These are phyloP conservation scores for Geranium rotundifolium DNA, from an alignment of 345 rosid species.

Conservation along the genomic window DNA sequence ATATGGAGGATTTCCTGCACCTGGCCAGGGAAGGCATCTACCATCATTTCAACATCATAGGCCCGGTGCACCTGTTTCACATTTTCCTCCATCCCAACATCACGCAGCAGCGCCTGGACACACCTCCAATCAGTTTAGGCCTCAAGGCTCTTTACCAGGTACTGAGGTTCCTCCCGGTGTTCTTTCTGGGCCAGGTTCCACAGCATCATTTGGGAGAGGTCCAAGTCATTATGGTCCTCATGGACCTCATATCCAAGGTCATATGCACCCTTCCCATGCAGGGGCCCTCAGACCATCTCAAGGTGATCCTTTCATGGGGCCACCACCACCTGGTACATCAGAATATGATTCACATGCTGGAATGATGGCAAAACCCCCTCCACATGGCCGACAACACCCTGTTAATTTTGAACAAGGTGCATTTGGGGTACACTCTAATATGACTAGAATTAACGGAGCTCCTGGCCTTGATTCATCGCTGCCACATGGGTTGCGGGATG, in stretches of 20 bases:
- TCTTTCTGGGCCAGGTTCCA: slow-evolving; percentile 18
- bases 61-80: slow-evolving; percentile 25
- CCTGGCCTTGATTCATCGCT: slow-evolving; percentile 21
- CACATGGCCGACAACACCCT: slow-evolving; percentile 21
- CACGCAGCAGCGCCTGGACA: slow-evolving; percentile 20
- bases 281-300: slow-evolving; percentile 14
- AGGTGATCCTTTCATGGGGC: slow-evolving; percentile 17
- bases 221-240: slow-evolving; percentile 24
- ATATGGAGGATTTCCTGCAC: slow-evolving; percentile 17
- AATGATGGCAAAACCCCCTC: slow-evolving; percentile 9
- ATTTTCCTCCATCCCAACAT: slow-evolving; percentile 23
- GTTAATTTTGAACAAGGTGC: slow-evolving; percentile 19
- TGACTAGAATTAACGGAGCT: slow-evolving; percentile 24
- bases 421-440: slow-evolving; percentile 14
- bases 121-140: slow-evolving; percentile 25
- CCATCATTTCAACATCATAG: slow-evolving; percentile 26
- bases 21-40: slow-evolving; percentile 24
- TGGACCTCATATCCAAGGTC: slow-evolving; percentile 23
- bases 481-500: slow-evolving; percentile 17
- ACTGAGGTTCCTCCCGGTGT: slow-evolving; percentile 21
- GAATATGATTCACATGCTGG: slow-evolving; percentile 17
- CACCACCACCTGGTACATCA: slow-evolving; percentile 5
- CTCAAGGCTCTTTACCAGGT: slow-evolving; percentile 25
- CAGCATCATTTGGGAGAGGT: slow-evolving; percentile 27
- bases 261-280: slow-evolving; percentile 6